Percentiles rank a stretch among this genome's conserved stretches.
phyloP scores from a whole-genome alignment of 78 protist species.

The Mastigamoeba balamuthi region DNA sequence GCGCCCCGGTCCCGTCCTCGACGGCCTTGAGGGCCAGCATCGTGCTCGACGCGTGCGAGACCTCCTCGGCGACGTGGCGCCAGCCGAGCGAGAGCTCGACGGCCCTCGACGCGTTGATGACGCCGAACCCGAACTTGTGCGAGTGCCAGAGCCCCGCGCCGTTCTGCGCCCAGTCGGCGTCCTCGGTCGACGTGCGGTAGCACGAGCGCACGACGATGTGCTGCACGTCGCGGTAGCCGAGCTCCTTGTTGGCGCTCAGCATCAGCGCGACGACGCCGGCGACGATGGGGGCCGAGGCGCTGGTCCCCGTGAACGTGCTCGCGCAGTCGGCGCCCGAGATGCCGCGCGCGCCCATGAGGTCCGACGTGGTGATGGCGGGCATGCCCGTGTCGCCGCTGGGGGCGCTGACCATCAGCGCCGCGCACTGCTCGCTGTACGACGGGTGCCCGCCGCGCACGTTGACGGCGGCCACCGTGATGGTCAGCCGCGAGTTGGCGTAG shows the following conservation, averaged over 20 bases:
- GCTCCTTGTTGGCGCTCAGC: background rate
- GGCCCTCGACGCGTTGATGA: background rate
- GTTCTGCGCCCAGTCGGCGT: conserved; percentile 2
- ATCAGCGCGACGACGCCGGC: conserved; percentile 20
- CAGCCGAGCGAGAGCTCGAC: background rate
- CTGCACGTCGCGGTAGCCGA: conserved; percentile 22
- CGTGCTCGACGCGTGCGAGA: background rate
- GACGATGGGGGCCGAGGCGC: conserved; percentile 21
- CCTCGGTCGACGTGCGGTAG: background rate
- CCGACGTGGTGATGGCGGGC: background rate
- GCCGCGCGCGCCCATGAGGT: background rate
- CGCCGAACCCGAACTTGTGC: conserved; percentile 5
- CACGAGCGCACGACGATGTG: background rate
- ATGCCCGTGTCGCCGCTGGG: background rate
- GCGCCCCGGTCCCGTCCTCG: background rate
- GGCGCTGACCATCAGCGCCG: conserved; percentile 1
- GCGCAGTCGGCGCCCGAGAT: background rate
- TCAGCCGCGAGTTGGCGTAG: conserved; percentile 6
- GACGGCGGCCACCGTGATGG: conserved; percentile 4
- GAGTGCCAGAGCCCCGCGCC: background rate
- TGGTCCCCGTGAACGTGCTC: conserved; percentile 4
- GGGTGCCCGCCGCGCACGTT: background rate
- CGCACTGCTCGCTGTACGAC: background rate
- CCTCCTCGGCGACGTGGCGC: background rate
- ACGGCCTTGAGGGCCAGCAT: background rate